A percentile compares a stretch with the other conserved stretches of the same genome.
These are phyloP conservation scores for Trichoderma simmonsii DNA, from an alignment of 2,329 filamentous ascomycete genomes.

Conservation along the genomic window DNA sequence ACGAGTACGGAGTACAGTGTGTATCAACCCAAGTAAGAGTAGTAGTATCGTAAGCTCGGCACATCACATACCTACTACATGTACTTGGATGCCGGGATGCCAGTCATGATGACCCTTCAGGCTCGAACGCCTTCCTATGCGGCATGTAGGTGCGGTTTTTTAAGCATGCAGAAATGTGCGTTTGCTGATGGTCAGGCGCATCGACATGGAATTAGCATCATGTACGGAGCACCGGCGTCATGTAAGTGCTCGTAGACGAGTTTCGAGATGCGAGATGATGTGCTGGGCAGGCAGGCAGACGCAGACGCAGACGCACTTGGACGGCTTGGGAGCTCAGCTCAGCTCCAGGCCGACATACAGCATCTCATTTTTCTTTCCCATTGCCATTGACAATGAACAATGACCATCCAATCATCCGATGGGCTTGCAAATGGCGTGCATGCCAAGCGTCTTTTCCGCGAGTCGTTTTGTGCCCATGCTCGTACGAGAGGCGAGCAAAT, in stretches of 20 bases:
- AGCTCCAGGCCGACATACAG: neutral
- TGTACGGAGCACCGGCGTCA: constrained; percentile 2
- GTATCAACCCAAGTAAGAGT: neutral
- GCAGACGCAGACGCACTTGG: neutral
- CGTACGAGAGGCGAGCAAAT: neutral
- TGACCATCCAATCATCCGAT: neutral
- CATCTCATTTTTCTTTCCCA: neutral
- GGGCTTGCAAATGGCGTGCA: constrained; percentile 10
- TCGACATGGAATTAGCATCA: neutral
- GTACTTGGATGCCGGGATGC: constrained; percentile 7
- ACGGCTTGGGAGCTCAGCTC: neutral
- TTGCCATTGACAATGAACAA: neutral
- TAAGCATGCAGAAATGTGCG: constrained; percentile 1
- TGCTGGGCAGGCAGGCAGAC: neutral
- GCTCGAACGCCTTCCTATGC: constrained; percentile 1
- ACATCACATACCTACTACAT: neutral
- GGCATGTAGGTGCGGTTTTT: constrained; percentile 2
- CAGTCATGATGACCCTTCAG: neutral
- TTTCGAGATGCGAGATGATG: constrained; percentile 13
- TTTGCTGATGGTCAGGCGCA: constrained; percentile 1
- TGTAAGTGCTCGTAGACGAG: neutral
- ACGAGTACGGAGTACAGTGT: neutral
- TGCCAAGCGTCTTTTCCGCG: neutral
- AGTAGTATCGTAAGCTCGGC: neutral
- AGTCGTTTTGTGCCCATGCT: neutral